These are phyloP conservation scores for Micromonas pusilla DNA, from an alignment of 139 green algal genomes.

Conservation along the genomic window DNA sequence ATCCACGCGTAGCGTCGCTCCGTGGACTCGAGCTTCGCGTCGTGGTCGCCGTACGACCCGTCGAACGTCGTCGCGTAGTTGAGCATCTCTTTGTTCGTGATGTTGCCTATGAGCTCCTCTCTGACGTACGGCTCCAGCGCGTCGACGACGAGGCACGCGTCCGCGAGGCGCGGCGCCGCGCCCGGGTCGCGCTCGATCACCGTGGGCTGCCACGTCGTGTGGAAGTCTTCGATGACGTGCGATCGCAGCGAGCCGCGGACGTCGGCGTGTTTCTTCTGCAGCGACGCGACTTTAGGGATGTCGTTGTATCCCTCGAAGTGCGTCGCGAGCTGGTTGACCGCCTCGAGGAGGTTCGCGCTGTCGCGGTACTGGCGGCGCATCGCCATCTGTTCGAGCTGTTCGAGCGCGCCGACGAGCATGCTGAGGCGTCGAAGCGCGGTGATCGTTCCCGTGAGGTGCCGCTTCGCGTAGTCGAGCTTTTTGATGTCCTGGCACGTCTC, in stretches of 20 bases:
- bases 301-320: slow-evolving; percentile 83
- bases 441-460: slow-evolving; percentile 90
- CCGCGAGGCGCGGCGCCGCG: slow-evolving; percentile 43
- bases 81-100: slow-evolving; percentile 78
- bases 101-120: slow-evolving; percentile 79
- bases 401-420: slow-evolving; percentile 76
- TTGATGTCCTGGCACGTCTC: slow-evolving; percentile 95
- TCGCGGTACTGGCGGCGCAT: slow-evolving; percentile 71
- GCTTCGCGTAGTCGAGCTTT: slow-evolving; percentile 94
- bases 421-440: slow-evolving; percentile 82
- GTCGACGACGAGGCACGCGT: slow-evolving; percentile 84
- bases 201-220: slow-evolving; percentile 25
- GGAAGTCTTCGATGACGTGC: slow-evolving; percentile 51
- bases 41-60: slow-evolving; percentile 22
- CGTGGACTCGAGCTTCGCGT: neutral
- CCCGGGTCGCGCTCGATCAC: neutral
- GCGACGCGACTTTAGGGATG: slow-evolving; percentile 70
- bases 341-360: slow-evolving; percentile 84
- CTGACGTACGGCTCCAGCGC: slow-evolving; percentile 74
- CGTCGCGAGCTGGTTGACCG: slow-evolving; percentile 80
- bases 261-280: slow-evolving; percentile 52
- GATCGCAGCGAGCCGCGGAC: slow-evolving; percentile 38
- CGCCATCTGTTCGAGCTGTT: slow-evolving; percentile 43
- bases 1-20: slow-evolving; percentile 78
- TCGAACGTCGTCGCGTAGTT: slow-evolving; percentile 82